These are phyloP conservation scores for Saccharomycopsis amapae DNA, from an alignment of 805 yeast genomes.

Conservation along the genomic window DNA sequence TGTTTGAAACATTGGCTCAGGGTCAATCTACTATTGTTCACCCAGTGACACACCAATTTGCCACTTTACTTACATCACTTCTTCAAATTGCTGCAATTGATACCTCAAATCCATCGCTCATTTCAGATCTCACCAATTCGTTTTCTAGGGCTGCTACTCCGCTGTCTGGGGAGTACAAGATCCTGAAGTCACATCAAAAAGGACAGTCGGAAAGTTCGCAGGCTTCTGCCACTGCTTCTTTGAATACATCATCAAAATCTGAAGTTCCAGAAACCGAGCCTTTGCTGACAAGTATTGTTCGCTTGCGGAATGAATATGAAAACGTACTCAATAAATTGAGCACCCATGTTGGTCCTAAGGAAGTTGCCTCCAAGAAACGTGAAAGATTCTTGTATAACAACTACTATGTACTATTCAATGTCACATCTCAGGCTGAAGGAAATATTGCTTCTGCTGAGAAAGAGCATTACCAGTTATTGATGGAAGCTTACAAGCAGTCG, in stretches of 20 bases:
- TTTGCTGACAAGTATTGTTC: constrained; percentile 54
- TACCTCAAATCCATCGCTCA: constrained; percentile 10
- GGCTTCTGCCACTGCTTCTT: background rate
- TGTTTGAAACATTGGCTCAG: background rate
- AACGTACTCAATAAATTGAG: constrained; percentile 66
- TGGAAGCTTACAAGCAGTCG: constrained; percentile 33
- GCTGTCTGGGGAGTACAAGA: background rate
- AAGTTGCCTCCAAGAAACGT: constrained; percentile 37
- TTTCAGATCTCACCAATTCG: constrained; percentile 3
- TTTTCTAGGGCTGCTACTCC: constrained; percentile 9
- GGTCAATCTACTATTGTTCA: background rate
- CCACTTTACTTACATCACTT: constrained; percentile 63
- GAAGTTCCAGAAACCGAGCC: constrained; percentile 44
- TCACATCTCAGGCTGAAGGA: constrained; percentile 34
- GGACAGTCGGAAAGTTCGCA: background rate
- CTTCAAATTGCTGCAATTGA: constrained; percentile 44
- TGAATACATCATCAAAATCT: background rate
- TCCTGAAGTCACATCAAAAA: constrained; percentile 10
- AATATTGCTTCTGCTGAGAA: constrained; percentile 36
- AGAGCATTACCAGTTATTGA: constrained; percentile 38
- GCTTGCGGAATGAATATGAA: constrained; percentile 78
- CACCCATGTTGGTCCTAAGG: constrained; percentile 29
- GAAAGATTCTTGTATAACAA: constrained; percentile 73
- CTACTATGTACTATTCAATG: constrained; percentile 38
- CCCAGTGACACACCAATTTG: constrained; percentile 70